Conservation (phyloP, 495 filamentous ascomycete species). For the Opeltia flavorubescens region DNA sequence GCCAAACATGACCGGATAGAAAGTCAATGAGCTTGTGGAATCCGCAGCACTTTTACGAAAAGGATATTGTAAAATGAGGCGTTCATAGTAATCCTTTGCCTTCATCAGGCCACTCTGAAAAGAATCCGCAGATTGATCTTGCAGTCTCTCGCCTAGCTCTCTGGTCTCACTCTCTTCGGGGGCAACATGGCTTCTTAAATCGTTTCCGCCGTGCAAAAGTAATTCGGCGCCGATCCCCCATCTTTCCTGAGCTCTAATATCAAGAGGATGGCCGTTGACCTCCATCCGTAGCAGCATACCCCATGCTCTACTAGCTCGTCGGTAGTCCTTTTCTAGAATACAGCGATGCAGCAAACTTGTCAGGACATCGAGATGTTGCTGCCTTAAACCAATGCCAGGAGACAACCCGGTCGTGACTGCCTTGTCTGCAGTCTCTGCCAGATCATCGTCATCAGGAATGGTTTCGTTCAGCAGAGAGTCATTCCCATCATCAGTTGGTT, state of each 20-base stretch:
- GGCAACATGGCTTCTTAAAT: neutral
- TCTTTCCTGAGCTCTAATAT: slow-evolving; percentile 38
- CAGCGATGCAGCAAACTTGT: slow-evolving; percentile 48
- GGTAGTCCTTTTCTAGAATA: slow-evolving; percentile 44
- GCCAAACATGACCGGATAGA: slow-evolving; percentile 55
- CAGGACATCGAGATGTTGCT: slow-evolving; percentile 46
- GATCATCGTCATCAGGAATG: neutral
- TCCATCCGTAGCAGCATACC: slow-evolving; percentile 46
- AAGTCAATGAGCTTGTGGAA: slow-evolving; percentile 35
- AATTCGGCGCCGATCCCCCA: slow-evolving; percentile 65
- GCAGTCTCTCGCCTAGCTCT: too few species aligned
- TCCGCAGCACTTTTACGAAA: slow-evolving; percentile 32
- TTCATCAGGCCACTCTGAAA: slow-evolving; percentile 41
- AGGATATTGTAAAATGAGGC: slow-evolving; percentile 52
- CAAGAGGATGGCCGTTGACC: slow-evolving; percentile 32
- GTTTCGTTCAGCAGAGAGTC: slow-evolving; percentile 28
- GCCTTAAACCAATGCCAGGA: slow-evolving; percentile 17
- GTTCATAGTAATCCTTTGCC: slow-evolving; percentile 50
- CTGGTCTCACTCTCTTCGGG: too few species aligned
- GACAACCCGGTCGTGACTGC: neutral
- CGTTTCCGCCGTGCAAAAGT: slow-evolving; percentile 34
- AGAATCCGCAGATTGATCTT: too few species aligned
- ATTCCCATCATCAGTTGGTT: too few species aligned
- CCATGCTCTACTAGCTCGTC: slow-evolving; percentile 51
- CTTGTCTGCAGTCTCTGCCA: neutral